A percentile compares a stretch with the other conserved stretches of the same genome.
Conservation (phyloP, 176 grass and related monocot species). For the Oryza rufipogon region DNA sequence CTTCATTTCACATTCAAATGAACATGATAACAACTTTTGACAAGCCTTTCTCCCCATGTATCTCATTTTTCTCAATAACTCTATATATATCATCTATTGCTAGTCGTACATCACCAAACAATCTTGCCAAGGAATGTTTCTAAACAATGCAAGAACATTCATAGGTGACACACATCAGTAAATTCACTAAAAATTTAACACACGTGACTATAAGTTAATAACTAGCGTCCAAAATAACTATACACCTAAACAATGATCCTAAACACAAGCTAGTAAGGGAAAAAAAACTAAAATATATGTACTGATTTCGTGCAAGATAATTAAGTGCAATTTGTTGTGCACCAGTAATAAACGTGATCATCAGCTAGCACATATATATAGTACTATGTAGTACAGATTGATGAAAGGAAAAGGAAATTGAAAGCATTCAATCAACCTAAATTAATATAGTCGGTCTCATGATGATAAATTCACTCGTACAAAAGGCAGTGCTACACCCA, state of each 20-base stretch:
- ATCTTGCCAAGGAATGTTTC: conserved; percentile 11
- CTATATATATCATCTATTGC: neutral
- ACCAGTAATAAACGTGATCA: neutral
- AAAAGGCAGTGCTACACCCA: neutral
- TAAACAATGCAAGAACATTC: neutral
- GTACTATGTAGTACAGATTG: neutral
- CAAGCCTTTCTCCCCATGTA: neutral
- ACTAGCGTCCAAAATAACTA: neutral
- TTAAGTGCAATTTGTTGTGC: neutral
- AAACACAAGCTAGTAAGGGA: neutral
- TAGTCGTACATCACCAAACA: conserved; percentile 37
- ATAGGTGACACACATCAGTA: neutral
- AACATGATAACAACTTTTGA: conserved; percentile 28
- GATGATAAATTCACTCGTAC: neutral
- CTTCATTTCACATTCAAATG: neutral
- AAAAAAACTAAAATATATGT: neutral
- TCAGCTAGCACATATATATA: neutral
- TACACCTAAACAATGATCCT: neutral
- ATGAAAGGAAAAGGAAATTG: neutral
- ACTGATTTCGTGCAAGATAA: too few relatives aligned
- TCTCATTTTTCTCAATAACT: neutral
- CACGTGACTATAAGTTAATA: neutral
- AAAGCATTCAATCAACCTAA: neutral
- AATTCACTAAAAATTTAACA: conserved; percentile 10
- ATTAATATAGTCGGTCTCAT: neutral